These are phyloP conservation scores for Choiromyces venosus DNA, from an alignment of 495 filamentous ascomycete species.

Conservation along the genomic window DNA sequence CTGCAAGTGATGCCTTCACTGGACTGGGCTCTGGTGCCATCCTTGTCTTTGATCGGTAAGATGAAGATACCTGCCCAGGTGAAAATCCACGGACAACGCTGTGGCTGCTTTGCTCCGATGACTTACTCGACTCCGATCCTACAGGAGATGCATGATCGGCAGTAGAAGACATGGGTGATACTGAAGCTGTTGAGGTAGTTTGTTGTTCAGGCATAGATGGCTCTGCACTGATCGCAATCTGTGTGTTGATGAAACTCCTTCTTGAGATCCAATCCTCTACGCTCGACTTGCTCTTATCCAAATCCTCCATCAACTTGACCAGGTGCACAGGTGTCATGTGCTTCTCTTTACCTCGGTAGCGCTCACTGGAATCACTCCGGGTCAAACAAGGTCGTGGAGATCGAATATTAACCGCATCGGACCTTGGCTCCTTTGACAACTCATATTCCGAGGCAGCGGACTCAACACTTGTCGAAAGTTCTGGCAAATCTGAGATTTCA, in stretches of 20 bases:
- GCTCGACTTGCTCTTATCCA: slow-evolving; percentile 34
- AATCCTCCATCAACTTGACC: slow-evolving; percentile 40
- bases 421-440: slow-evolving; percentile 27
- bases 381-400: slow-evolving; percentile 33
- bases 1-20: slow-evolving; percentile 40
- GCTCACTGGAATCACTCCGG: slow-evolving; percentile 36
- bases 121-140: slow-evolving; percentile 45
- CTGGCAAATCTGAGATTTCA: slow-evolving; percentile 59
- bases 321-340: slow-evolving; percentile 68
- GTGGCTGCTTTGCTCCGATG: slow-evolving; percentile 52
- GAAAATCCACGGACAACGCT: slow-evolving; percentile 85
- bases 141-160: slow-evolving; percentile 21
- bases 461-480: slow-evolving; percentile 86
- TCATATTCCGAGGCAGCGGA: slow-evolving; percentile 72
- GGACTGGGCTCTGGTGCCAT: slow-evolving; percentile 23
- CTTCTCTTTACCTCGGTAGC: slow-evolving; percentile 57
- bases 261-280: slow-evolving; percentile 38
- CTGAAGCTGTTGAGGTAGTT: not conserved
- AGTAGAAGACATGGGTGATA: slow-evolving; percentile 15
- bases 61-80: slow-evolving; percentile 67
- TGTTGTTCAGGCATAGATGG: slow-evolving; percentile 23
- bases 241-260: slow-evolving; percentile 15
- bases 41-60: slow-evolving; percentile 55
- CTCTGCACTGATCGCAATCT: slow-evolving; percentile 14
- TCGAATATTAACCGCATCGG: slow-evolving; percentile 35